A percentile compares a stretch with the other conserved stretches of the same genome.
Conservation (phyloP, 768 basidiomycete genomes). For the Megacollybia marginata region DNA sequence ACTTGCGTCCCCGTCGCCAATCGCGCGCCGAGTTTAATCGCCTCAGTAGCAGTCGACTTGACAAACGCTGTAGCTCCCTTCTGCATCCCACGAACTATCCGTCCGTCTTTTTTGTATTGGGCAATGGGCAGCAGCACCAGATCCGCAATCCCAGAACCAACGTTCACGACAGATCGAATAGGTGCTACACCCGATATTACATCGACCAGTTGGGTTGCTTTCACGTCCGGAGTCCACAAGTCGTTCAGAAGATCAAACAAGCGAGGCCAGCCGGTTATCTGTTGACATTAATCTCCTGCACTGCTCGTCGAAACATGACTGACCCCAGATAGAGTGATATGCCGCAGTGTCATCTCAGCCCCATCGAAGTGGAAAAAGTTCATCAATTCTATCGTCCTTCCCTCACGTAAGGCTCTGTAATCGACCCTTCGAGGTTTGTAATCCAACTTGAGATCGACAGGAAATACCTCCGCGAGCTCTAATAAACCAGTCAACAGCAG, state of each 20-base stretch:
- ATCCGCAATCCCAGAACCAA: conserved; percentile 95
- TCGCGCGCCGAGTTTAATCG: conserved; percentile 88
- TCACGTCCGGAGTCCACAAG: conserved; percentile 98
- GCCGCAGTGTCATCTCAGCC: conserved; percentile 94
- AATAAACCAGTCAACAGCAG: conserved; percentile 3
- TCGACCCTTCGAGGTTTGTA: conserved; percentile 98
- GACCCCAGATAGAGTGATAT: conserved; percentile 88
- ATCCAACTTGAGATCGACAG: conserved; percentile 91
- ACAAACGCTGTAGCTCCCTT: conserved; percentile 92
- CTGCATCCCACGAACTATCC: conserved; percentile 87
- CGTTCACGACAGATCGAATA: conserved; percentile 94
- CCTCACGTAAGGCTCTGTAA: conserved; percentile 83
- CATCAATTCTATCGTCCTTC: conserved; percentile 94
- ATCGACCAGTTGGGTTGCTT: conserved; percentile 95
- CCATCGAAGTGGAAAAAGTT: conserved; percentile 99
- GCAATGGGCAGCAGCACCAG: conserved; percentile 92
- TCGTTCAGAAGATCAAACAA: conserved; percentile 92
- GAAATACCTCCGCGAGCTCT: conserved; percentile 95
- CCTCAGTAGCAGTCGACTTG: conserved; percentile 91
- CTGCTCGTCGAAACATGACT: conserved; percentile 22
- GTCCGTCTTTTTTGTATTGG: conserved; percentile 95
- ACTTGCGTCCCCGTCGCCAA: conserved; percentile 97
- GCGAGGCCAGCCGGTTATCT: conserved; percentile 92
- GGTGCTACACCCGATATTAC: conserved; percentile 96
- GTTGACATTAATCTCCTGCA: background rate